A percentile compares a stretch with the other conserved stretches of the same genome.
Evolutionary conservation across 1,139 yeast species (phyloP).

Genomic region (Scheffersomyces insectosa): DNA sequence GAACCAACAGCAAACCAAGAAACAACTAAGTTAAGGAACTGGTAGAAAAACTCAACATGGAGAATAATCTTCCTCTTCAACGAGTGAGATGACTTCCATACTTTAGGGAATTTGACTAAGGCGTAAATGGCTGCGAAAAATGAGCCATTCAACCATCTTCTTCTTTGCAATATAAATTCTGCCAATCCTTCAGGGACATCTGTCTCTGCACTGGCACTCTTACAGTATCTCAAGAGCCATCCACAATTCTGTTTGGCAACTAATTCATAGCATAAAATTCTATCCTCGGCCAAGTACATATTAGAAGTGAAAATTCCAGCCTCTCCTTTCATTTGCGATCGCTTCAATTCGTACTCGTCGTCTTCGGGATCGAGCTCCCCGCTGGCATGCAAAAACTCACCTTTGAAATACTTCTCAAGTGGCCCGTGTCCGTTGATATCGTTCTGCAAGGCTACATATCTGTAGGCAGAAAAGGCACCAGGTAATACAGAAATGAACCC

Average conservation of each 20-base stretch:
- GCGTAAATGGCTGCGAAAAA: constrained; percentile 52
- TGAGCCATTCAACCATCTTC: constrained; percentile 55
- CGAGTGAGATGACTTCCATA: constrained; percentile 47
- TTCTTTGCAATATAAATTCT: constrained; percentile 48
- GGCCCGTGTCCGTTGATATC: constrained; percentile 48
- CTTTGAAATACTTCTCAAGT: constrained; percentile 49
- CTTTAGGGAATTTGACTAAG: constrained; percentile 44
- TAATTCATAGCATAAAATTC: constrained; percentile 50
- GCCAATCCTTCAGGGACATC: constrained; percentile 51
- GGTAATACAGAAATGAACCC: constrained; percentile 50
- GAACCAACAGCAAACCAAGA: constrained; percentile 86
- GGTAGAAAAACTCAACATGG: constrained; percentile 46
- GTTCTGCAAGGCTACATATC: constrained; percentile 43
- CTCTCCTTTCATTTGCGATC: constrained; percentile 39
- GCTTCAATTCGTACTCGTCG: constrained; percentile 45
- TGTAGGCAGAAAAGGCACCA: constrained; percentile 49
- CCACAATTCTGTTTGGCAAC: constrained; percentile 47
- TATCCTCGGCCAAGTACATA: constrained; percentile 53
- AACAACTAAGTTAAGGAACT: constrained; percentile 46
- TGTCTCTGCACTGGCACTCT: constrained; percentile 49
- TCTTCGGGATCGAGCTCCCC: constrained; percentile 49
- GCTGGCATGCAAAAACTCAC: constrained; percentile 48
- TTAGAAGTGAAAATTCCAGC: constrained; percentile 53
- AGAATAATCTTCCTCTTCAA: constrained; percentile 40
- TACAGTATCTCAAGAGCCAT: constrained; percentile 49